Base-by-base conservation (phyloP, 2,329 filamentous ascomycete genomes). In the Cercospora sp. region DNA sequence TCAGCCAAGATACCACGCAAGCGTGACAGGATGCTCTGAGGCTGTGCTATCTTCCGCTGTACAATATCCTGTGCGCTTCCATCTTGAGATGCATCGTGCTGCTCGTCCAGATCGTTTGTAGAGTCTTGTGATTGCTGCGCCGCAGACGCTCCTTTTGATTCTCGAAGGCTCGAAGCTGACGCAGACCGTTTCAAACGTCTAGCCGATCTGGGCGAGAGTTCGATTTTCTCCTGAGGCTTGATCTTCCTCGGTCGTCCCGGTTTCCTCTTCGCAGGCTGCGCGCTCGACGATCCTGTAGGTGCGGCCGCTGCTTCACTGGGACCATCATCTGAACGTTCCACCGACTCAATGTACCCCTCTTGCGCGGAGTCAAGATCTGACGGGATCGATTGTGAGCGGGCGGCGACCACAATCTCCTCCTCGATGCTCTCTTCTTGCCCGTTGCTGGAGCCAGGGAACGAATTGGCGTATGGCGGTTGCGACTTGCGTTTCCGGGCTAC, bases 1-100 rank as follows among this genome's bases (percentile, higher is more conserved):
- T 88, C 84, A 20, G 83, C 82, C 26, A 95, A 78, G 0, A 90
- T 82, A 20, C 80, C 81, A 69, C 80, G 83, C 53, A 90, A 83
- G 42, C 84, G 81, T 67, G 78, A 78, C 69, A 89, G 81, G 67
- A 91, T 88, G 71, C 79, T 81, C 69, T 80, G 75, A 70, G 82
- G 77, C 28, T 81, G 77, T 45, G 79, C 75, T 68, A 80, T 76
- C 68, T 77, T 74, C 60, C 79, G 70, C 77, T 58, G 13, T 33
- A 13, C 53, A 26, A 6, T 2, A 30, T 28, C 53, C n/a, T 58
- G 26, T 30, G 53, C 53, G 30, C 45, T 51, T 51, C 18, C 45
- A 51, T 53, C 68, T 26, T 18, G 51, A 20, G 63, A n/a, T 31
- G 57, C 18, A 20, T 26, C 33, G 31, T 64, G 59, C 30, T 61